Percentiles rank a stretch among this genome's conserved stretches.
Conservation (phyloP, 129 eudicot species). For the Lactuca sativa region DNA sequence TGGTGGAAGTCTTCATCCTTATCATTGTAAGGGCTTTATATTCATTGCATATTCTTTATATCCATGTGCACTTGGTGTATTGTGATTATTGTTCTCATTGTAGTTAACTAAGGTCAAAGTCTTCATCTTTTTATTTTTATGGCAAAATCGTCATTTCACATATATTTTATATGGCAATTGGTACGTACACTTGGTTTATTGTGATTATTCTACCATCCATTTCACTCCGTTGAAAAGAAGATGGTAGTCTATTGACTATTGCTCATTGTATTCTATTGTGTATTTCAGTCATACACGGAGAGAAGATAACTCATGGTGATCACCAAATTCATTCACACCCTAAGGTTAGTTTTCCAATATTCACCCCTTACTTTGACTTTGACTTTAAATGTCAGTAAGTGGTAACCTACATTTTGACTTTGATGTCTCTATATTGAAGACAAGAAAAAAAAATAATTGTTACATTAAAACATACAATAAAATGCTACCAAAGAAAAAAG, state of each 20-base stretch:
- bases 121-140: neutral
- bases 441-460: neutral
- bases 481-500: neutral
- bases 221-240: neutral
- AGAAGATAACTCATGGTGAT: slow-evolving; percentile 27
- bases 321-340: slow-evolving; percentile 19
- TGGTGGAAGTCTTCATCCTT: slow-evolving; percentile 35
- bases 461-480: neutral
- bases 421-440: neutral
- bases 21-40: slow-evolving; percentile 33
- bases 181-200: neutral
- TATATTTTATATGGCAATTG: neutral
- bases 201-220: neutral
- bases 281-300: slow-evolving; percentile 42
- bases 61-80: neutral
- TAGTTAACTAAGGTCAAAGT: slow-evolving; percentile 8
- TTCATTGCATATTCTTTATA: neutral
- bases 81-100: neutral
- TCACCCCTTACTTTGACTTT: neutral
- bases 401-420: neutral
- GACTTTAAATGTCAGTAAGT: slow-evolving; percentile 5
- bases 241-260: neutral
- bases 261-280: neutral
- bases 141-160: neutral
- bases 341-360: slow-evolving; percentile 35